Evolutionary conservation across 306 rosid genomes (phyloP).

Genomic region (Vigna unguiculata): DNA sequence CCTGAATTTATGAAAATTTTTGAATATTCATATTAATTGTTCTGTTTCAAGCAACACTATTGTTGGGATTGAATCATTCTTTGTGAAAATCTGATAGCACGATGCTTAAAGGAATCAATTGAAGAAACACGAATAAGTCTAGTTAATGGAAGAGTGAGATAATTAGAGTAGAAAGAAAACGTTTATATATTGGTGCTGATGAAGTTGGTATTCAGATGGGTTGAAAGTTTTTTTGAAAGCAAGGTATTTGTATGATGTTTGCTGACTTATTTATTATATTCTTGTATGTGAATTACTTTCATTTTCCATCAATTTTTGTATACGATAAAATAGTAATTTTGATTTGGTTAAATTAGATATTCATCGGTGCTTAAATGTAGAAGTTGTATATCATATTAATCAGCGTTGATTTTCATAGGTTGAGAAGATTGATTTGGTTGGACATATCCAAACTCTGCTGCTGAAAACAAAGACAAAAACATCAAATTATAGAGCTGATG

Average conservation of each 20-base stretch:
- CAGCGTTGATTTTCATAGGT: no score
- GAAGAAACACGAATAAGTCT: no score
- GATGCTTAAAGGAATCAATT: no score
- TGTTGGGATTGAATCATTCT: constrained; percentile 2
- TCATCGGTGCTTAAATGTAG: no score
- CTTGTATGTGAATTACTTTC: not conserved
- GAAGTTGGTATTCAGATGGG: constrained; percentile 34
- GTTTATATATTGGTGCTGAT: constrained; percentile 13
- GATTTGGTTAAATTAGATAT: no score
- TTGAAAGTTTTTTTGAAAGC: constrained; percentile 36
- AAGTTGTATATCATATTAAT: no score
- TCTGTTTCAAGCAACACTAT: not conserved
- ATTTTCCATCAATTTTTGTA: not conserved
- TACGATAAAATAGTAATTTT: not conserved
- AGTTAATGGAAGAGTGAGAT: not conserved
- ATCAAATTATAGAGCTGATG: no score
- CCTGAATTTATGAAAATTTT: not conserved
- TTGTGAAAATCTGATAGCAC: constrained; percentile 41
- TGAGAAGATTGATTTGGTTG: no score
- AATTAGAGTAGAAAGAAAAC: not conserved
- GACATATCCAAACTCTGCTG: no score
- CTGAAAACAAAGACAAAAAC: no score
- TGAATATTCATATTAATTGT: not conserved
- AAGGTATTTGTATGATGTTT: no score
- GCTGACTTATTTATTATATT: no score